A percentile compares a stretch with the other conserved stretches of the same genome.
These are phyloP conservation scores for Aspergillus quadricinctus DNA, from an alignment of 2,329 filamentous ascomycete species.

Conservation along the genomic window DNA sequence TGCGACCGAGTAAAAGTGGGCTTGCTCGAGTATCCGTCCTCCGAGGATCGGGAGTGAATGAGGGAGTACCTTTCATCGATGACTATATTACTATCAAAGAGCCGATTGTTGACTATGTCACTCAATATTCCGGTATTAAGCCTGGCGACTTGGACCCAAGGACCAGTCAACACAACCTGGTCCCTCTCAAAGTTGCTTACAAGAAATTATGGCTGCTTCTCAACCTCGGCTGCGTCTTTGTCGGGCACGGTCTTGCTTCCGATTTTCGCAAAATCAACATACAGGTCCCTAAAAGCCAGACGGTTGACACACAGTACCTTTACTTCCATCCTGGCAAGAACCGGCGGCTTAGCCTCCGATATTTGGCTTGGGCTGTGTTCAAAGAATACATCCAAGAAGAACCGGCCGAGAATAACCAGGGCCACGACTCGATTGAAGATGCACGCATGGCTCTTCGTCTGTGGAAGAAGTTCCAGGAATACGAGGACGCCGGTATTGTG, in stretches of 20 bases:
- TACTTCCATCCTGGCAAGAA: constrained; percentile 79
- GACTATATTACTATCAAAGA: constrained; percentile 94
- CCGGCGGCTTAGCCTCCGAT: constrained; percentile 85
- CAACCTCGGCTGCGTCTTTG: constrained; percentile 88
- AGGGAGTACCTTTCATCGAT: constrained; percentile 87
- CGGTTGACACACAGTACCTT: constrained; percentile 89
- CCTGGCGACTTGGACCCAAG: constrained; percentile 77
- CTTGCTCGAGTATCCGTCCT: constrained; percentile 91
- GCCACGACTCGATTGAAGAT: constrained; percentile 93
- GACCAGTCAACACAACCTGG: constrained; percentile 74
- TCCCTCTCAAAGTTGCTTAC: constrained; percentile 86
- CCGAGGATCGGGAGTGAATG: constrained; percentile 68
- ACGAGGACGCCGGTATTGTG: constrained; percentile 76
- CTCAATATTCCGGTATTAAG: constrained; percentile 87
- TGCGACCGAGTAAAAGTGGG: constrained; percentile 83
- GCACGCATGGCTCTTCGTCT: constrained; percentile 84
- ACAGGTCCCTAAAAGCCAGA: constrained; percentile 81
- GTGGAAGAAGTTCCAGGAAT: constrained; percentile 87
- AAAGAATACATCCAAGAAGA: constrained; percentile 92
- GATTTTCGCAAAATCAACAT: constrained; percentile 99
- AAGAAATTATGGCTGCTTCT: constrained; percentile 97
- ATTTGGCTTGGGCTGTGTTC: constrained; percentile 84
- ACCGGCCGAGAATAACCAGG: constrained; percentile 46
- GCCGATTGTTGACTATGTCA: constrained; percentile 90
- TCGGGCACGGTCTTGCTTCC: constrained; percentile 88